These are phyloP conservation scores for Chalciporus chontae DNA, from an alignment of 768 basidiomycete genomes.

Conservation along the genomic window DNA sequence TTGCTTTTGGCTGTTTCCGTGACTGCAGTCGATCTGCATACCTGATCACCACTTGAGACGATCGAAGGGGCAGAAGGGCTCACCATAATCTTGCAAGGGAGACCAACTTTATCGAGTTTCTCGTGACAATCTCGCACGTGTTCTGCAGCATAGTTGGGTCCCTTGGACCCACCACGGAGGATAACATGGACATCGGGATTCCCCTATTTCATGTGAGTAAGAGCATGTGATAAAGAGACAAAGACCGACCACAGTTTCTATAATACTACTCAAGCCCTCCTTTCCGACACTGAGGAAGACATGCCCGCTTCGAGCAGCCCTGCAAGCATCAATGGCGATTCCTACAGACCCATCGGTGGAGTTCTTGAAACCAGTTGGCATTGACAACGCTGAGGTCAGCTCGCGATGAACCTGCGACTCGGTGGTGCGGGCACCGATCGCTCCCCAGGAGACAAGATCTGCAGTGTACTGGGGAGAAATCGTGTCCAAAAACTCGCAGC, in stretches of 20 bases:
- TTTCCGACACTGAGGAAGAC: slow-evolving; percentile 97
- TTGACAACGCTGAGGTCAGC: slow-evolving; percentile 80
- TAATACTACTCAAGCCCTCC: slow-evolving; percentile 90
- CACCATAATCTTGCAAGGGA: slow-evolving; percentile 86
- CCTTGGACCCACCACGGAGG: slow-evolving; percentile 82
- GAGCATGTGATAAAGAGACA: not conserved
- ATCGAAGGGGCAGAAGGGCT: slow-evolving; percentile 12
- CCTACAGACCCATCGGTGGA: slow-evolving; percentile 91
- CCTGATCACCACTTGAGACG: not conserved
- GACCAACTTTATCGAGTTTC: slow-evolving; percentile 75
- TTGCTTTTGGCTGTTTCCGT: slow-evolving; percentile 93
- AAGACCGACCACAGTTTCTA: slow-evolving; percentile 78
- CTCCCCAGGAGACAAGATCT: slow-evolving; percentile 92
- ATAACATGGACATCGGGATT: slow-evolving; percentile 95
- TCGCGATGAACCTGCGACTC: slow-evolving; percentile 94
- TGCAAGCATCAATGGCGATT: slow-evolving; percentile 93
- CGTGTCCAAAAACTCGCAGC: slow-evolving; percentile 93
- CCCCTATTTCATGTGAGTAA: slow-evolving; percentile 46
- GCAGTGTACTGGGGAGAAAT: slow-evolving; percentile 87
- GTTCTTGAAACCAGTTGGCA: slow-evolving; percentile 99
- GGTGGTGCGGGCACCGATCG: slow-evolving; percentile 91
- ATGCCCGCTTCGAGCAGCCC: slow-evolving; percentile 86
- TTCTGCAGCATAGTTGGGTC: slow-evolving; percentile 85
- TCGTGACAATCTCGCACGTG: slow-evolving; percentile 72
- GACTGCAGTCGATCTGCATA: slow-evolving; percentile 88